Evolutionary conservation across 2,329 filamentous ascomycete genomes (phyloP).

Genomic region (Botryotinia calthae): DNA sequence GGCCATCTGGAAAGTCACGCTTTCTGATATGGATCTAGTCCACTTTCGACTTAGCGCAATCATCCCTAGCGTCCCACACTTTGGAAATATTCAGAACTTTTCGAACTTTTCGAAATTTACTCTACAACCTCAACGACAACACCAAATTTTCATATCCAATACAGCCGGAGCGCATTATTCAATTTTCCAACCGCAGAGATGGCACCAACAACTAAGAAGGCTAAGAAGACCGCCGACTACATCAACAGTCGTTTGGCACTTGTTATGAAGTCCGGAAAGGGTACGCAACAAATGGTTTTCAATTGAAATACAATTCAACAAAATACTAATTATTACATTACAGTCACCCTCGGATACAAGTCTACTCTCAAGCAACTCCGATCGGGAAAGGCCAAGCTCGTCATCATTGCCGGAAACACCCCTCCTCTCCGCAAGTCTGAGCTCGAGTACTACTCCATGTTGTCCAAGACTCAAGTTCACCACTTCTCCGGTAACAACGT

Average conservation of each 20-base stretch:
- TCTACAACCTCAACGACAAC: conserved; percentile 18
- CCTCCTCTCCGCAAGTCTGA: conserved; percentile 97
- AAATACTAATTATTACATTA: conserved; percentile 19
- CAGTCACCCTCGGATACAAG: conserved; percentile 88
- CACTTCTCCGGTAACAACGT: conserved; percentile 99
- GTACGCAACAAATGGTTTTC: conserved; percentile 33
- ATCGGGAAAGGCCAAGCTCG: conserved; percentile 96
- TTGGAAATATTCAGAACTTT: conserved; percentile 10
- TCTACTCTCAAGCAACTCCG: conserved; percentile 86
- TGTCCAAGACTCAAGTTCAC: conserved; percentile 92
- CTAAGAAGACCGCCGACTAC: conserved; percentile 82
- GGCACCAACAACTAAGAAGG: conserved; percentile 57
- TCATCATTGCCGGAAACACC: conserved; percentile 94
- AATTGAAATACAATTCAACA: neutral
- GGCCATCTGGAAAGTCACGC: accelerated
- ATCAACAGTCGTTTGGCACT: conserved; percentile 62
- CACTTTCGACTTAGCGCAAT: neutral
- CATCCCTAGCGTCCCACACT: conserved; percentile 4
- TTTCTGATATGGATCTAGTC: neutral
- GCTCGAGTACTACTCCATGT: conserved; percentile 92
- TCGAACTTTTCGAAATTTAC: neutral
- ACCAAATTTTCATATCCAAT: conserved; percentile 10
- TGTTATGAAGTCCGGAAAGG: conserved; percentile 66
- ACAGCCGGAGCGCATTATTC: conserved; percentile 41
- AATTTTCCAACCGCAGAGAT: conserved; percentile 45